phyloP scores from a whole-genome alignment of 2,329 filamentous ascomycete genomes.

The Sclerotinia subarctica region DNA sequence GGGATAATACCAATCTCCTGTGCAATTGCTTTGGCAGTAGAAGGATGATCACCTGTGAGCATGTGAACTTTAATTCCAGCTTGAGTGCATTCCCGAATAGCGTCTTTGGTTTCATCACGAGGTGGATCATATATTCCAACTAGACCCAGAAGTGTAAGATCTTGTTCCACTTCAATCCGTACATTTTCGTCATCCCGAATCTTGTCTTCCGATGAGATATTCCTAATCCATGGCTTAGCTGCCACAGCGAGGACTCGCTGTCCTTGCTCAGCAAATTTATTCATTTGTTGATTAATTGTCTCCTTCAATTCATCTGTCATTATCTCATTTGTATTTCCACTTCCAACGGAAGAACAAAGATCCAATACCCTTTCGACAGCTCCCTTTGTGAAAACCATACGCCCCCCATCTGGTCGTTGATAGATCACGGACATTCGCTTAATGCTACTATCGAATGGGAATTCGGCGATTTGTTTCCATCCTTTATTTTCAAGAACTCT shows the following conservation, averaged over 20 bases:
- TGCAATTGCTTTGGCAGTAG: conserved; percentile 72
- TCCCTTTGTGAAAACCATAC: conserved; percentile 59
- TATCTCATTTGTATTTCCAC: conserved; percentile 43
- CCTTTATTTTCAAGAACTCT: conserved; percentile 47
- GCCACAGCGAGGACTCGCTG: conserved; percentile 68
- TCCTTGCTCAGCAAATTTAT: conserved; percentile 61
- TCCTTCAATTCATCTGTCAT: conserved; percentile 53
- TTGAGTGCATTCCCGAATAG: conserved; percentile 59
- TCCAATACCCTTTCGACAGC: conserved; percentile 68
- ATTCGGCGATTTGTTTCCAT: conserved; percentile 62
- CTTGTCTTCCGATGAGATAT: conserved; percentile 24
- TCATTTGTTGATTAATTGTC: conserved; percentile 65
- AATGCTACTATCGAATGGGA: conserved; percentile 70
- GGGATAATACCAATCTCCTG: conserved; percentile 55
- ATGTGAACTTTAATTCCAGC: conserved; percentile 77
- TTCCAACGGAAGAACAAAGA: conserved; percentile 53
- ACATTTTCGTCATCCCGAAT: conserved; percentile 27
- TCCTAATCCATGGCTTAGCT: conserved; percentile 40
- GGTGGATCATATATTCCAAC: conserved; percentile 60
- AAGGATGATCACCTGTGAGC: conserved; percentile 68
- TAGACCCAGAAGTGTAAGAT: conserved; percentile 60
- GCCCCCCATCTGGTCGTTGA: conserved; percentile 40
- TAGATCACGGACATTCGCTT: conserved; percentile 77
- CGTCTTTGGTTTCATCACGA: conserved; percentile 56
- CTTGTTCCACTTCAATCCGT: conserved; percentile 47